Evolutionary conservation across 1,139 yeast species (phyloP).

Genomic region (Lodderomyces oxycetoniae): DNA sequence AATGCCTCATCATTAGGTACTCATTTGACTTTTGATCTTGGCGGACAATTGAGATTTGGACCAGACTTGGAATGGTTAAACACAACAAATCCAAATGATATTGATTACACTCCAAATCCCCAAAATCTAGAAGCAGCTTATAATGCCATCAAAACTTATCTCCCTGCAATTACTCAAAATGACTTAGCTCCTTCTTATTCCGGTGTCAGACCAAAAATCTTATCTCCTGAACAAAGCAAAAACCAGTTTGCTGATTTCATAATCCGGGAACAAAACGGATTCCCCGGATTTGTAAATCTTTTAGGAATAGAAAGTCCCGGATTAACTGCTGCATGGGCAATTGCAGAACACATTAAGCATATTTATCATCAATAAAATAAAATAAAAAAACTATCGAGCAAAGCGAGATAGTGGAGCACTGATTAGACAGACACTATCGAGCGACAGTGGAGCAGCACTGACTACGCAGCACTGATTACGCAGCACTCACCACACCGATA

Average conservation of each 20-base stretch:
- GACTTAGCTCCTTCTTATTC: conserved; percentile 65
- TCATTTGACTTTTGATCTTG: conserved; percentile 78
- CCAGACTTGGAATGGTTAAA: conserved; percentile 86
- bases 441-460: no score
- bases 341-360: conserved; percentile 63
- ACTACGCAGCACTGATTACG: no score
- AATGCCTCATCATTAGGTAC: conserved; percentile 78
- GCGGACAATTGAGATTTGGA: conserved; percentile 77
- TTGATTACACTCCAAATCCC: conserved; percentile 46
- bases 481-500: no score
- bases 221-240: conserved; percentile 37
- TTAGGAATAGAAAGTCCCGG: conserved; percentile 92
- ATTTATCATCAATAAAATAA: conserved; percentile 28
- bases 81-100: conserved; percentile 26
- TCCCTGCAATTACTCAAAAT: conserved; percentile 49
- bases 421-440: no score
- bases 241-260: conserved; percentile 63
- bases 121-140: conserved; percentile 51
- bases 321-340: conserved; percentile 74
- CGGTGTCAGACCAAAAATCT: conserved; percentile 79
- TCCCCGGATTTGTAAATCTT: conserved; percentile 74
- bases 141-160: conserved; percentile 56
- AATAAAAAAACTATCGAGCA: no score
- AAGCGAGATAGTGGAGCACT: no score
- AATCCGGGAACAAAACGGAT: conserved; percentile 58